Percentiles rank a stretch among this genome's conserved stretches.
Conservation (phyloP, 169 alveolate species). For the Plasmodium malariae region DNA sequence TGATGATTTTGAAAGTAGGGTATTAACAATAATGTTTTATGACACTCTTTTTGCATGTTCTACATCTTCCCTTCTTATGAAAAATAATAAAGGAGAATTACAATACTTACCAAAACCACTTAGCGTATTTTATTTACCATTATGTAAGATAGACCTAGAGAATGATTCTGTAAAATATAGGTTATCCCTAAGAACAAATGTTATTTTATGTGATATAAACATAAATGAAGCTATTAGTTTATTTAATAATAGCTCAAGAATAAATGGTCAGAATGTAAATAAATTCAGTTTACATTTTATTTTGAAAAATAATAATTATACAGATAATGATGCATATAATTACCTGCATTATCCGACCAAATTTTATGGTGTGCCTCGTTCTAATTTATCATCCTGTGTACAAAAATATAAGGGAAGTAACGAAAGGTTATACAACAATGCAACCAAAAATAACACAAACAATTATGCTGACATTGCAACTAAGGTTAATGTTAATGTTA, state of each 20-base stretch:
- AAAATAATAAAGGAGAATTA: conserved; percentile 39
- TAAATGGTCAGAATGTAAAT: conserved; percentile 58
- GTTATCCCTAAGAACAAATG: conserved; percentile 37
- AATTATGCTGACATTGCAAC: not conserved
- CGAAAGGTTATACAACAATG: not conserved
- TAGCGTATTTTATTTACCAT: conserved; percentile 47
- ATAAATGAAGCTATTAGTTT: conserved; percentile 67
- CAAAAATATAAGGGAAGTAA: conserved; percentile 11
- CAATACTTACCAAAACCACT: conserved; percentile 45
- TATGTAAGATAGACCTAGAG: conserved; percentile 43
- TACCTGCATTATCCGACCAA: conserved; percentile 31
- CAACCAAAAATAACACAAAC: not conserved
- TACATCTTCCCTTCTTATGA: conserved; percentile 27
- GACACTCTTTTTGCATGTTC: conserved; percentile 61
- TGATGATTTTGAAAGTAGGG: conserved; percentile 49
- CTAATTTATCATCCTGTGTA: conserved; percentile 49
- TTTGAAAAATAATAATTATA: conserved; percentile 59
- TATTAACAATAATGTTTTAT: conserved; percentile 47
- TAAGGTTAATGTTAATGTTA: not conserved
- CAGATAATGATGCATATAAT: conserved; percentile 20
- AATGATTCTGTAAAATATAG: conserved; percentile 67
- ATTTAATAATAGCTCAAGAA: conserved; percentile 53
- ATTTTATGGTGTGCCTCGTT: conserved; percentile 53
- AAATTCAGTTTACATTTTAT: conserved; percentile 61
- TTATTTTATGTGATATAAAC: conserved; percentile 29